Base-by-base conservation (phyloP, 495 filamentous ascomycete genomes). In the Penicillium crystallinum region DNA sequence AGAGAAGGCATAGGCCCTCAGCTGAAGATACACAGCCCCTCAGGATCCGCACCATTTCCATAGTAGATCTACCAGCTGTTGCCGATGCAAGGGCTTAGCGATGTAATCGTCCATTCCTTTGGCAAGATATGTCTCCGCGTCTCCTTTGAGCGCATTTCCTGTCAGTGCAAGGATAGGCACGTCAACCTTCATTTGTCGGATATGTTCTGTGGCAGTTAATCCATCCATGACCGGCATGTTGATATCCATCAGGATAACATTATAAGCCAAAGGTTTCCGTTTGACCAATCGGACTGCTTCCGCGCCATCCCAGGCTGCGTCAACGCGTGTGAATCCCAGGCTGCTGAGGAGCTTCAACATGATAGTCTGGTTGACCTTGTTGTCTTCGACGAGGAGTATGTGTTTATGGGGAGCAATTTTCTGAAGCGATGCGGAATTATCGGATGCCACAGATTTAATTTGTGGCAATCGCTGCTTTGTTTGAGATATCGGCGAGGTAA, bases 201-300 rank as follows among this genome's bases (percentile, higher is more conserved):
- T 87, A 7, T 75, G 70, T 4, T 73, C 70, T 1, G 86, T 87
- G 9, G 85, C 78, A 37, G 77, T 79, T 29, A 88, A 66, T 4
- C 86, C 86, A 49, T 87, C 80, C 72, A 89, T 79, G 0, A 89
- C 65, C 0, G 87, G 87, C 87, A 91, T 90, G 52, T 77, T 81
- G 46, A 90, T 82, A 52, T 88, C 84, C 71, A 76, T 76, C 36
- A 85, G 59, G 6, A 86, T 77, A 12, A 79, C 33, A 45, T 81
- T 74, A 55, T 81, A 85, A 0, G 72, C 61, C 0, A 76, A 54
- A 0, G 77, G 75, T 37, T 77, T 74, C 48, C 74, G 67, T 10
- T 71, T 74, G 3, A 81, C 68, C 64, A 79, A 64, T 3, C 69
- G 61, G 0, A 84, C 79, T 0, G 82, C 82, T 58, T 84, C 76